Base-by-base conservation (phyloP, 768 basidiomycete species). In the Myochromella boudieri region DNA sequence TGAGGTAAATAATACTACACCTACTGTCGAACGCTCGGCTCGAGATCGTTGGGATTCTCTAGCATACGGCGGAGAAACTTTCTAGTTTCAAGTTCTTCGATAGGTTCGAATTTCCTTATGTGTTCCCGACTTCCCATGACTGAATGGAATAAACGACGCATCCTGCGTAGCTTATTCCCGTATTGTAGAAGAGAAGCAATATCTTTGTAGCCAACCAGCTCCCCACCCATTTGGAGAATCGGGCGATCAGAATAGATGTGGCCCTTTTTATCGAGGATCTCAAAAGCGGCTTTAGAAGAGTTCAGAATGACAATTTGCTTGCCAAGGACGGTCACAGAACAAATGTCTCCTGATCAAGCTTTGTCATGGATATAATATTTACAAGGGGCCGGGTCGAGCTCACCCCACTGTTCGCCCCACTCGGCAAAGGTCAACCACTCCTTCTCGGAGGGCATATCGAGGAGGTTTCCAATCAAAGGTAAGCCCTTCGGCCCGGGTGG, bases 201-300 rank as follows among this genome's bases (percentile, higher is more conserved):
- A 27, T 76, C 62, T n/a, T 53, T 55, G 46, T 77, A 78, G 10
- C 77, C 78, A 1, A 75, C 59, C 1, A 80, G 64, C 50, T 78
- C 75, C 1, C 78, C 76, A 7, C 71, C 74, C 75, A 81, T 78
- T 14, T 71, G 67, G 3, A 79, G 62, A 3, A 64, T 60, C 0
- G 77, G 78, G 2, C 79, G 64, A 42, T 75, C 69, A 27, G 77
- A 79, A 51, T 78, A 78, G 2, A 74, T 68, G 1, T 70, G 52
- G 3, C 75, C 70, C 48, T 71, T 69, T 52, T 68, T 72, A 53
- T 80, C 79, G 6, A 81, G 60, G 20, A 32, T 25, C 49, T 77
- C 69, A 3, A 73, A 69, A 68, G 76, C 66, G 28, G 69, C 57
- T 3, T 65, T 54, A 1, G 66, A 59, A 2, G 75, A 72, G 55